A percentile compares a stretch with the other conserved stretches of the same genome.
Evolutionary conservation across 129 eudicot species (phyloP).

Genomic region (Cynara cardunculus): DNA sequence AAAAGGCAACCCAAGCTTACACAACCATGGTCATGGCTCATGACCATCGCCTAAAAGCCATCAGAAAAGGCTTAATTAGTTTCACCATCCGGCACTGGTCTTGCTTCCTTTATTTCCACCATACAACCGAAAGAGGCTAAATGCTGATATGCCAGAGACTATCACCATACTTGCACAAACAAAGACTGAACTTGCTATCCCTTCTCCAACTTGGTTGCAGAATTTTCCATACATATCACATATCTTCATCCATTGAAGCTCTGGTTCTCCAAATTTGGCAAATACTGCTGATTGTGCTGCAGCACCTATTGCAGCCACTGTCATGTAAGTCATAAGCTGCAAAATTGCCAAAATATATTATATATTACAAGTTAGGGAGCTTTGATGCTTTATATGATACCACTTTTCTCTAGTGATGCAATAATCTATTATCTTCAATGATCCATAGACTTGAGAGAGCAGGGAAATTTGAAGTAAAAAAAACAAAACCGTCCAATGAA

Average conservation of each 20-base stretch:
- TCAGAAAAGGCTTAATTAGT: neutral
- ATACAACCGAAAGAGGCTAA: conserved; percentile 74
- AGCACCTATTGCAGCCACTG: conserved; percentile 59
- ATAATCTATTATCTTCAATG: neutral
- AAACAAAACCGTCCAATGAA: neutral
- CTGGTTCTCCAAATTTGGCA: conserved; percentile 56
- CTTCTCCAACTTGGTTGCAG: conserved; percentile 78
- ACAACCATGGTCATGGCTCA: neutral
- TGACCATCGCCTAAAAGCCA: neutral
- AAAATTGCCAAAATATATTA: neutral
- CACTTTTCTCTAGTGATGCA: neutral
- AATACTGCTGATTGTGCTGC: conserved; percentile 57
- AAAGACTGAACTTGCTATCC: conserved; percentile 53
- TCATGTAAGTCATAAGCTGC: conserved; percentile 71
- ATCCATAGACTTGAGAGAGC: neutral
- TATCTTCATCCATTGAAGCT: conserved; percentile 78
- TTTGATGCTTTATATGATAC: neutral
- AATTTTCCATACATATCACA: conserved; percentile 68
- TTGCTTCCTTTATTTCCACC: conserved; percentile 45
- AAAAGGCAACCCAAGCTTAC: neutral
- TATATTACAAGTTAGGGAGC: neutral
- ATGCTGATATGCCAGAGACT: conserved; percentile 67
- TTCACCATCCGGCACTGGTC: conserved; percentile 44
- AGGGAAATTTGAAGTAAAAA: neutral
- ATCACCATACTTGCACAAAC: conserved; percentile 55